Evolutionary conservation across 352 stramenopile genomes (phyloP).

Genomic region (Phytopythium aichiense): DNA sequence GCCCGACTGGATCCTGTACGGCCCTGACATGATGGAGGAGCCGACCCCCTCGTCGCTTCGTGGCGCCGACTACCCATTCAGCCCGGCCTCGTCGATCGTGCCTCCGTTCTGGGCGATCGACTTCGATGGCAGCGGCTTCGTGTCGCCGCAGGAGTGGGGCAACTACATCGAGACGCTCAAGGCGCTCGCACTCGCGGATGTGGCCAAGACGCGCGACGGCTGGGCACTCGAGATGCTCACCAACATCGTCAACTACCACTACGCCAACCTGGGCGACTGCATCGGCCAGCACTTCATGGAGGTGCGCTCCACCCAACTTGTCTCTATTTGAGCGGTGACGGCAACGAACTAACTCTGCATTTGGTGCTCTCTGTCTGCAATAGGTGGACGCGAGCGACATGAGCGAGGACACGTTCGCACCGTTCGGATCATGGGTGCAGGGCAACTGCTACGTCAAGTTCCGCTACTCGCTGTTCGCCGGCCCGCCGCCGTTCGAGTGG

Average conservation of each 20-base stretch:
- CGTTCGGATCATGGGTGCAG: constrained; percentile 19
- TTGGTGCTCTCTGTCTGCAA: background rate
- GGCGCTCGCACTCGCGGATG: constrained; percentile 10
- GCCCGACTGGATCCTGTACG: constrained; percentile 1
- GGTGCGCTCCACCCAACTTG: constrained; percentile 6
- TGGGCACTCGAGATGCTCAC: constrained; percentile 13
- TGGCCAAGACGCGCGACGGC: constrained; percentile 13
- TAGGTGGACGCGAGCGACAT: constrained; percentile 10
- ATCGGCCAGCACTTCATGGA: constrained; percentile 14
- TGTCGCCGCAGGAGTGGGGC: constrained; percentile 18
- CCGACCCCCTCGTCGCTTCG: background rate
- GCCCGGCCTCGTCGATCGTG: constrained; percentile 5
- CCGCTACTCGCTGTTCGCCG: constrained; percentile 39
- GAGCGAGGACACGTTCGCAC: constrained; percentile 10
- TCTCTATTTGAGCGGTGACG: background rate
- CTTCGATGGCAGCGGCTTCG: constrained; percentile 12
- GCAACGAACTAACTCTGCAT: background rate
- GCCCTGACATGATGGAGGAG: background rate
- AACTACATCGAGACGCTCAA: constrained; percentile 22
- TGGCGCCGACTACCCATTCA: background rate
- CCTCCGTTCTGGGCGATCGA: constrained; percentile 20
- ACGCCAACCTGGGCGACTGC: constrained; percentile 25
- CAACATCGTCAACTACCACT: constrained; percentile 29
- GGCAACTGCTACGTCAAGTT: constrained; percentile 44
- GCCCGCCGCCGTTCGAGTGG: constrained; percentile 35